Evolutionary conservation across 108 stramenopile genomes (phyloP), one percentile per base, ranked within the genome.

Genomic region (Chaetoceros tenuissimus): DNA sequence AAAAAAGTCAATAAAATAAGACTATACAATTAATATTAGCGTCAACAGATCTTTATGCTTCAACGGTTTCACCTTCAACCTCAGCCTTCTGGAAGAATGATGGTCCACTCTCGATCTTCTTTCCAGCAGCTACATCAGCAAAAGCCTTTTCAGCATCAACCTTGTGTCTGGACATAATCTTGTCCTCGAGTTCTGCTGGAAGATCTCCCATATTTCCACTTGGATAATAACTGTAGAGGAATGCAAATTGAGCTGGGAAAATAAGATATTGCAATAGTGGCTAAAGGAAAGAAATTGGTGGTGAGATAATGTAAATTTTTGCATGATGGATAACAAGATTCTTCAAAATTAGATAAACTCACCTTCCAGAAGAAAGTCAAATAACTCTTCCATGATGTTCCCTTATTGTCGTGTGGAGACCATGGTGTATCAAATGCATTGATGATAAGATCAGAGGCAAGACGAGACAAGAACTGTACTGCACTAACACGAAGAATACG

Each of bases 391-490:
- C 92, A 90, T 17, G 80, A 71, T 52, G 71, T 84, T 54, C 92
- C 92, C 51, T 85, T 71, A 48, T 90, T 66, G 59, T 94, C 92
- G 60, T 89, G 89, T 31, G 88, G 88, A 60, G 75, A 77, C 87
- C 87, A 94, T 25, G 92, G 92, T 22, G 92, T 94, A 59, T 94
- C 93, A 62, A 92, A 95, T 40, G 90, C 86, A 75, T 93, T 94
- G 60, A 97, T 90, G 62, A 97, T 95, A 58, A 97, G 68, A 72
- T 97, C 97, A 61, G 85, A 88, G 19, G 94, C 94, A 31, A 97
- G 56, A 46, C 94, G 80, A 64, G 82, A 82, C 28, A 97, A 60
- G 59, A 96, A 92, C 61, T 96, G 95, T 3, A 97, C 89, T 18
- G 75, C 75, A 54, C 87, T 85, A 10, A 87, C 89, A 31, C 97